Percentiles rank a stretch among this genome's conserved stretches.
These are phyloP conservation scores for Boletus rubescentipes DNA, from an alignment of 768 basidiomycete genomes.

Conservation along the genomic window DNA sequence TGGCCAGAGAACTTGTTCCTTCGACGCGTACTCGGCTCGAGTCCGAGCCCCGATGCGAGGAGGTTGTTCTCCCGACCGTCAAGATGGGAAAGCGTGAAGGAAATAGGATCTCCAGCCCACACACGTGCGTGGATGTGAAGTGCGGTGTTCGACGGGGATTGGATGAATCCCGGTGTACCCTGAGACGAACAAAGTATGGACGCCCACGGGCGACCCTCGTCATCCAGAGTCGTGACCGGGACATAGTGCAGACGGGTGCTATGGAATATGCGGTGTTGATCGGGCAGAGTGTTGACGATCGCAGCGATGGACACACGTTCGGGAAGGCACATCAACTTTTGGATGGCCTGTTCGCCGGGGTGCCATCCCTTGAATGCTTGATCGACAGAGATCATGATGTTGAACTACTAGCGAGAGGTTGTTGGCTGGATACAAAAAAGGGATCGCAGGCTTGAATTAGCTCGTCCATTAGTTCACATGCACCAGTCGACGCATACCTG, in stretches of 20 bases:
- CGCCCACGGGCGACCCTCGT: conserved; percentile 33
- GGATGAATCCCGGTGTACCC: conserved; percentile 30
- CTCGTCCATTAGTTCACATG: no score
- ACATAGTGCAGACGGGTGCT: conserved; percentile 30
- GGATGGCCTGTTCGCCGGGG: conserved; percentile 30
- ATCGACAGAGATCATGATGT: conserved; percentile 7
- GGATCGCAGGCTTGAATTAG: no score
- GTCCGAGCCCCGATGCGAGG: conserved; percentile 57
- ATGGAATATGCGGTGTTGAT: conserved; percentile 35
- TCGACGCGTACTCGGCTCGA: conserved; percentile 55
- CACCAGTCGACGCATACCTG: no score
- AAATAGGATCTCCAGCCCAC: conserved; percentile 54
- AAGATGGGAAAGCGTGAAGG: conserved; percentile 31
- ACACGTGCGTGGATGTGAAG: conserved; percentile 24
- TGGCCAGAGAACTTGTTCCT: conserved; percentile 63
- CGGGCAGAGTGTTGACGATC: conserved; percentile 26
- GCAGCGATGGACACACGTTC: conserved; percentile 24
- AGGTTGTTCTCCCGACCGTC: conserved; percentile 17
- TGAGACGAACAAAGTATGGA: conserved; percentile 30
- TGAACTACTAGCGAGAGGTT: neutral
- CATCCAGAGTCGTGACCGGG: conserved; percentile 33
- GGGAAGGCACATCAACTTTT: conserved; percentile 24
- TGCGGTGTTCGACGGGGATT: conserved; percentile 21
- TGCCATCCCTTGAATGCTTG: conserved; percentile 44
- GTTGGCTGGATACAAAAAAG: no score